Conservation (phyloP, 257 asterid genomes). For the Echium plantagineum region DNA sequence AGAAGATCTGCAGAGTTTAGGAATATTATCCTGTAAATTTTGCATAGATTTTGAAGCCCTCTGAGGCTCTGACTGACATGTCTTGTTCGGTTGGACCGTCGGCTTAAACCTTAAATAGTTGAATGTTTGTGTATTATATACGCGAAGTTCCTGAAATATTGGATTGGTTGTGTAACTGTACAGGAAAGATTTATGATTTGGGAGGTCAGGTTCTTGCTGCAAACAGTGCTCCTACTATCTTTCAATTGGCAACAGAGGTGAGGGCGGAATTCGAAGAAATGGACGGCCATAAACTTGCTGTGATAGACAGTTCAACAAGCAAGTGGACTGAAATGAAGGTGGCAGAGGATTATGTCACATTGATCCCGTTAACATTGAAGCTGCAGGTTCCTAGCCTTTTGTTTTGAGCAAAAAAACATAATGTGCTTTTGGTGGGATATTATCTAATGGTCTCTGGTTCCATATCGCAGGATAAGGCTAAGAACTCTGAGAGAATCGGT, state of each 20-base stretch:
- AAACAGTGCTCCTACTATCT: conserved; percentile 61
- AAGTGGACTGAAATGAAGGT: conserved; percentile 32
- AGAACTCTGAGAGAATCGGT: conserved; percentile 43
- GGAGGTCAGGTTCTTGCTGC: conserved; percentile 86
- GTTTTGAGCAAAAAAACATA: not conserved
- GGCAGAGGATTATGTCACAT: conserved; percentile 46
- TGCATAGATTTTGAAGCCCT: not conserved
- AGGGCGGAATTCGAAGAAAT: conserved; percentile 47
- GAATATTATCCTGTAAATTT: no score
- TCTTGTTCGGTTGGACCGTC: not conserved
- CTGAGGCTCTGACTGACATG: not conserved
- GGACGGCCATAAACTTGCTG: conserved; percentile 44
- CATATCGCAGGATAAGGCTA: conserved; percentile 50
- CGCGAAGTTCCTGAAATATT: not conserved
- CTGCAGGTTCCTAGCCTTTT: conserved; percentile 31
- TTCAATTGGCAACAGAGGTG: conserved; percentile 52
- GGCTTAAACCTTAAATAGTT: not conserved
- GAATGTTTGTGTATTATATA: not conserved
- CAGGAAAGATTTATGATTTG: conserved; percentile 61
- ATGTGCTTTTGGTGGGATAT: not conserved
- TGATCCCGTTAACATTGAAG: conserved; percentile 47
- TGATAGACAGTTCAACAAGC: conserved; percentile 37
- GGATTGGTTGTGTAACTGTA: not conserved
- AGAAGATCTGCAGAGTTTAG: no score
- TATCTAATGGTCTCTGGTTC: not conserved